phyloP scores from a whole-genome alignment of 2,329 filamentous ascomycete species.

The Clarireedia hainanense region DNA sequence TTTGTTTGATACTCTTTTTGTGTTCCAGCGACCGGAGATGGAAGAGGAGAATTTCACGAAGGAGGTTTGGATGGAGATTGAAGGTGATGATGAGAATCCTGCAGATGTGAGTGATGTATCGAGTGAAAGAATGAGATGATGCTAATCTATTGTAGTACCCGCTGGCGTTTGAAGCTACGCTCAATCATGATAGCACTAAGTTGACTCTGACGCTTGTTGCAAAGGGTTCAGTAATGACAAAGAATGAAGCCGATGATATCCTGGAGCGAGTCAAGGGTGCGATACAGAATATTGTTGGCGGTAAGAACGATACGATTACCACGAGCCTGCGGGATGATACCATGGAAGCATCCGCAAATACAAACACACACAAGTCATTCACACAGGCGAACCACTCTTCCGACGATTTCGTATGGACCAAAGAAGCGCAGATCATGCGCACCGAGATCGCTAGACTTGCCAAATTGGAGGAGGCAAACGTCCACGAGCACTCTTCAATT shows the following conservation, averaged over 20 bases:
- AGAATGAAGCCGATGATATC: slow-evolving; percentile 31
- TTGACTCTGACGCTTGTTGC: slow-evolving; percentile 54
- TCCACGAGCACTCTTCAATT: slow-evolving; percentile 56
- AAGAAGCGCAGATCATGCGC: slow-evolving; percentile 44
- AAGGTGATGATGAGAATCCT: slow-evolving; percentile 37
- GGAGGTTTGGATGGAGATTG: slow-evolving; percentile 45
- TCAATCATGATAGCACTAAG: slow-evolving; percentile 36
- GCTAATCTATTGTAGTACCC: slow-evolving; percentile 36
- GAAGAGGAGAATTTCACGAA: slow-evolving; percentile 22
- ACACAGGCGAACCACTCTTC: not conserved
- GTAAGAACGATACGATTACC: not conserved
- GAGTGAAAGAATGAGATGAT: not conserved
- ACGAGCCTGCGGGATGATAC: not conserved
- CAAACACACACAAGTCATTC: not conserved
- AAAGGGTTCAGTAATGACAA: slow-evolving; percentile 37
- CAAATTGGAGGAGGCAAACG: slow-evolving; percentile 38
- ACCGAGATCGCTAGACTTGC: slow-evolving; percentile 57
- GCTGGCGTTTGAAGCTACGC: slow-evolving; percentile 65
- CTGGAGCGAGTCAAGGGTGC: slow-evolving; percentile 35
- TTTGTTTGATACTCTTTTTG: slow-evolving; percentile 75
- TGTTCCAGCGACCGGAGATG: slow-evolving; percentile 56
- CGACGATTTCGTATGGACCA: slow-evolving; percentile 31
- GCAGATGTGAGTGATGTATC: slow-evolving; percentile 30
- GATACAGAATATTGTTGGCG: slow-evolving; percentile 9
- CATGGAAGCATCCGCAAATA: not conserved